Conservation (phyloP, 2,329 filamentous ascomycete species). For the Dactylellina leptospora region DNA sequence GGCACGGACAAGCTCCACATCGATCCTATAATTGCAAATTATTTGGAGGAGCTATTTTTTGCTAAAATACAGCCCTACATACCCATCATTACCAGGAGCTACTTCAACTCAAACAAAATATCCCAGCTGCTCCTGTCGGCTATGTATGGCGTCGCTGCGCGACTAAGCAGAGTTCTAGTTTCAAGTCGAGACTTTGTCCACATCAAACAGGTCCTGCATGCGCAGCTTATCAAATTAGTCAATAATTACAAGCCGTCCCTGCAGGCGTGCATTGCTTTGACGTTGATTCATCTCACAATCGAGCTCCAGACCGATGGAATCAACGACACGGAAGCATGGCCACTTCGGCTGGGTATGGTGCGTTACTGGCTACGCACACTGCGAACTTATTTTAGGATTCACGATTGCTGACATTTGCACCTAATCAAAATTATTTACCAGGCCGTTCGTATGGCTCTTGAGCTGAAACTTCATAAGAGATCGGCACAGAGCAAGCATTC, state of each 20-base stretch:
- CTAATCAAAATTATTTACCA: conserved; percentile 3
- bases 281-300: conserved; percentile 55
- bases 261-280: conserved; percentile 55
- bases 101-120: conserved; percentile 53
- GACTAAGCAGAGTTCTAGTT: conserved; percentile 54
- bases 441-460: conserved; percentile 55
- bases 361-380: not conserved
- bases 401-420: not conserved
- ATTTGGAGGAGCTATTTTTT: conserved; percentile 55
- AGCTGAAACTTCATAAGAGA: conserved; percentile 53
- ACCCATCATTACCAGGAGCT: conserved; percentile 54
- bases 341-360: conserved; percentile 54
- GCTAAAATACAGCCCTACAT: conserved; percentile 55
- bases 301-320: conserved; percentile 56
- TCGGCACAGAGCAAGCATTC: conserved; percentile 47
- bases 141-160: conserved; percentile 56
- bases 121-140: conserved; percentile 54
- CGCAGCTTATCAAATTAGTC: conserved; percentile 54
- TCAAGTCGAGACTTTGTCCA: conserved; percentile 56
- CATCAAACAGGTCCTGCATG: conserved; percentile 55
- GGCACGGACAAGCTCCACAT: conserved; percentile 54
- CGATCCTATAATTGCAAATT: conserved; percentile 51
- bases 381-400: not conserved
- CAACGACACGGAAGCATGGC: conserved; percentile 56
- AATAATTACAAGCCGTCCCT: conserved; percentile 55